These are phyloP conservation scores for Ophiostoma sp. DNA, from an alignment of 2,329 filamentous ascomycete genomes.

Conservation along the genomic window DNA sequence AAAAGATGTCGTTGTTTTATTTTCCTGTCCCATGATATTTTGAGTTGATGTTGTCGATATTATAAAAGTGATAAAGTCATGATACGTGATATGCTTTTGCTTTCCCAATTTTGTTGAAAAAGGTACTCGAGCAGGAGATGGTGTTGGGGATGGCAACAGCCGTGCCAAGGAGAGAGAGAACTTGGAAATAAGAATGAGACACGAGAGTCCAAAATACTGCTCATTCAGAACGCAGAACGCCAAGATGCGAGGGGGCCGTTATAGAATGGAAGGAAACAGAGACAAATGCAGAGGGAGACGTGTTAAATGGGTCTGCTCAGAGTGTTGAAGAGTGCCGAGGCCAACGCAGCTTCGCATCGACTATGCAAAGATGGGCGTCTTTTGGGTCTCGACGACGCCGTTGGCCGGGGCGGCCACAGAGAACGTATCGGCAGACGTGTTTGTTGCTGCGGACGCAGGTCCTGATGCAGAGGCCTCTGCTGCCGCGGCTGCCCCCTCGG, in stretches of 20 bases:
- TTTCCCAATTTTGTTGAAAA: slow-evolving; percentile 30
- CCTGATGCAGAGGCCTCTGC: slow-evolving; percentile 8
- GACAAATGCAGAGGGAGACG: background rate
- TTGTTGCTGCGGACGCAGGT: background rate
- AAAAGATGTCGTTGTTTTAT: slow-evolving; percentile 21
- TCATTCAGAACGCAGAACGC: background rate
- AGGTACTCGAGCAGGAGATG: slow-evolving; percentile 20
- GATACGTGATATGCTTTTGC: slow-evolving; percentile 18
- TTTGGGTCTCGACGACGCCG: background rate
- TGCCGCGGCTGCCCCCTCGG: slow-evolving; percentile 23
- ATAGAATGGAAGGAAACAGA: background rate
- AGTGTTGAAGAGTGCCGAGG: background rate
- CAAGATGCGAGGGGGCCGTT: background rate
- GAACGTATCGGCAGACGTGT: slow-evolving; percentile 22
- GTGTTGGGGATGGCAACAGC: background rate
- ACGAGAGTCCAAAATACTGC: background rate
- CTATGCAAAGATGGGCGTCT: background rate
- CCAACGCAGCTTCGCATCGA: background rate
- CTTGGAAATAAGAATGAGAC: background rate
- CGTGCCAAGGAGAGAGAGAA: background rate
- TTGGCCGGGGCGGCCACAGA: slow-evolving; percentile 14
- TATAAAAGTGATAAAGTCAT: background rate
- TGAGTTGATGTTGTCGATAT: slow-evolving; percentile 13
- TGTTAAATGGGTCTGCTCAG: background rate
- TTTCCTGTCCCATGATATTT: slow-evolving; percentile 13